Conservation (phyloP, 176 grass and related monocot species). For the Cocos nucifera region DNA sequence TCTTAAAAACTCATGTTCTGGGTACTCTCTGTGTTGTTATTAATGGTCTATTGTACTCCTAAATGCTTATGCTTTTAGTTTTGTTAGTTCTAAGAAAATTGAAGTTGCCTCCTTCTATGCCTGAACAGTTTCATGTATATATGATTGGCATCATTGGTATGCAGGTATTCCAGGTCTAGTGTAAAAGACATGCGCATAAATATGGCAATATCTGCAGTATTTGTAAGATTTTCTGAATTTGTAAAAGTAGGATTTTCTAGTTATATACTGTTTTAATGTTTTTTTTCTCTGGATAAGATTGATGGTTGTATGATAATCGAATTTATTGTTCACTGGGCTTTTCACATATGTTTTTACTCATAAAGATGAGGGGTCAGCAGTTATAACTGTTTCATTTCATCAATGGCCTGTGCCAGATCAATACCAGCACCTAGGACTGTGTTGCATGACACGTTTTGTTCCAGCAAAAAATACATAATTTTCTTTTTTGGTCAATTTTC, state of each 20-base stretch:
- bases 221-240: slow-evolving; percentile 49
- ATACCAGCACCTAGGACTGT: too few species aligned
- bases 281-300: not conserved
- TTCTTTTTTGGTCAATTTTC: too few species aligned
- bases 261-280: not conserved
- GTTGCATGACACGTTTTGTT: too few species aligned
- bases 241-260: not conserved
- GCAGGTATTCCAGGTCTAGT: slow-evolving; percentile 65
- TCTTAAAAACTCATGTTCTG: not conserved
- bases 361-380: too few species aligned
- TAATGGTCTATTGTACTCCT: not conserved
- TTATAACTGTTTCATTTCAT: too few species aligned
- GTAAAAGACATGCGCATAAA: slow-evolving; percentile 82
- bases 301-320: too few species aligned
- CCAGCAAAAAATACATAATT: too few species aligned
- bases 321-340: too few species aligned
- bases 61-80: slow-evolving; percentile 6
- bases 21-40: not conserved
- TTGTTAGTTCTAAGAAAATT: not conserved
- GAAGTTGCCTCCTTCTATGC: too few species aligned
- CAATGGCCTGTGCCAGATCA: too few species aligned
- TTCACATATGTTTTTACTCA: too few species aligned
- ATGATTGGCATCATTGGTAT: slow-evolving; percentile 27
- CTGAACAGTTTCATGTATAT: too few species aligned
- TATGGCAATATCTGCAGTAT: slow-evolving; percentile 70